Conservation (phyloP, 495 filamentous ascomycete genomes). For the Trypethelium eluteriae region DNA sequence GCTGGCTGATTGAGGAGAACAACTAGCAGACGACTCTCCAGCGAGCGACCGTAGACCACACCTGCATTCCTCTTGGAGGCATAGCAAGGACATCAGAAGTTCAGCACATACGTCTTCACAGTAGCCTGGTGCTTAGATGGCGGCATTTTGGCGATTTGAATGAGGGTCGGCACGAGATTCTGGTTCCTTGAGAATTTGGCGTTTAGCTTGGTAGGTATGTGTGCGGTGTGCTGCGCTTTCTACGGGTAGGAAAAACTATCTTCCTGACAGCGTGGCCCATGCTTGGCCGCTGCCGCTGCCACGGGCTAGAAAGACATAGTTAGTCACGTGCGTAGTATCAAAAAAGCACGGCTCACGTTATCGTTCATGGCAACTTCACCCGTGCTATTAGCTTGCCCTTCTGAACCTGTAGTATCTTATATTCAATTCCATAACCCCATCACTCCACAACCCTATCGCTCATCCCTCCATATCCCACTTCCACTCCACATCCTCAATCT, state of each 20-base stretch:
- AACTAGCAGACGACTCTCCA: conserved; percentile 45
- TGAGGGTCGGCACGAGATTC: background rate
- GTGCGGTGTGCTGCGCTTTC: background rate
- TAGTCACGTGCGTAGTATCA: too few relatives aligned
- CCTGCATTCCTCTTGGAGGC: conserved; percentile 26
- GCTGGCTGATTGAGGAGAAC: conserved; percentile 24
- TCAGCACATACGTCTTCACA: conserved; percentile 27
- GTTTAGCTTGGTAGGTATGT: background rate
- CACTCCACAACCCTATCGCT: background rate
- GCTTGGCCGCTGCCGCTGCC: too few relatives aligned
- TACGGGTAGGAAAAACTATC: background rate
- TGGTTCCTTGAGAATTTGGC: too few relatives aligned
- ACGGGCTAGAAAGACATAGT: too few relatives aligned
- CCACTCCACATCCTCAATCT: background rate
- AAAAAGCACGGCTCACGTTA: too few relatives aligned
- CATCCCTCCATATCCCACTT: background rate
- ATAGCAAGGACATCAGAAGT: background rate
- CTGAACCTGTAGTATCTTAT: too few relatives aligned
- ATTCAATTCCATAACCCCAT: background rate
- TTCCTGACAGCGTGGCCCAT: background rate
- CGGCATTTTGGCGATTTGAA: conserved; percentile 20
- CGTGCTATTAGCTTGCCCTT: too few relatives aligned
- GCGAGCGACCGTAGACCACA: conserved; percentile 69
- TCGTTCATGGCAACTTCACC: too few relatives aligned
- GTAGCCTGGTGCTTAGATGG: conserved; percentile 15